Base-by-base conservation (phyloP, 495 filamentous ascomycete species). In the Annulohypoxylon bovei region DNA sequence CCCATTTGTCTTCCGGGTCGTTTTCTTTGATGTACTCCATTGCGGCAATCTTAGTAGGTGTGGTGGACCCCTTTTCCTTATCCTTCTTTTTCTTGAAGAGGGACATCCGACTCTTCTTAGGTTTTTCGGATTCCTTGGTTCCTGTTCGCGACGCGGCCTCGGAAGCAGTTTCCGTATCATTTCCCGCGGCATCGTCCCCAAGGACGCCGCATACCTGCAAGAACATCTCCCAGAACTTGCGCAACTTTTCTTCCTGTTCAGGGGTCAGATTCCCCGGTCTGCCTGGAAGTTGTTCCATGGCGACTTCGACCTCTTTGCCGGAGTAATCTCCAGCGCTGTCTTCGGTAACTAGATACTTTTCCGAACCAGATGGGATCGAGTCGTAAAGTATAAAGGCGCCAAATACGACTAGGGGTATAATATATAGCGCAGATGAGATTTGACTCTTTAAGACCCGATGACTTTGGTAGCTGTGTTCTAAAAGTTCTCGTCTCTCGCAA, bases 1-100 rank as follows among this genome's bases (percentile, higher is more conserved):
- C 93, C 78, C 96, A 94, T 82, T 99, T 98, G 80, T 98, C 96
- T 62, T 97, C 91, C 23, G 84, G 84, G 20, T 92, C 90, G 46
- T 80, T 81, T 23, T 81, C 74, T 64, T 80, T 81, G 65, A 82
- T 73, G 40, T 67, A 59, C 14, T 78, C 77, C 16, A 82, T 65
- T 2, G 74, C 74, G 0, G 75, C 68, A 8, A 72, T 68, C 67
- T 67, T 76, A 57, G 47, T 53, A 58, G 57, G 65, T 11, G 40
- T 72, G 46, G 74, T 80, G 25, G 74, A 74, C 1, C 85, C 74
- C 67, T 86, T 80, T 4, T 90, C 85, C 59, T 89, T 86, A 62
- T 88, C 86, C 6, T 88, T 82, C 70, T 85, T 88, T 39, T 85
- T 83, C 57, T 87, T 84, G 76, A 91, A 94, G 47, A 91, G 80